phyloP scores from a whole-genome alignment of 2,329 filamentous ascomycete species.

The Aspergillus arachidicola region DNA sequence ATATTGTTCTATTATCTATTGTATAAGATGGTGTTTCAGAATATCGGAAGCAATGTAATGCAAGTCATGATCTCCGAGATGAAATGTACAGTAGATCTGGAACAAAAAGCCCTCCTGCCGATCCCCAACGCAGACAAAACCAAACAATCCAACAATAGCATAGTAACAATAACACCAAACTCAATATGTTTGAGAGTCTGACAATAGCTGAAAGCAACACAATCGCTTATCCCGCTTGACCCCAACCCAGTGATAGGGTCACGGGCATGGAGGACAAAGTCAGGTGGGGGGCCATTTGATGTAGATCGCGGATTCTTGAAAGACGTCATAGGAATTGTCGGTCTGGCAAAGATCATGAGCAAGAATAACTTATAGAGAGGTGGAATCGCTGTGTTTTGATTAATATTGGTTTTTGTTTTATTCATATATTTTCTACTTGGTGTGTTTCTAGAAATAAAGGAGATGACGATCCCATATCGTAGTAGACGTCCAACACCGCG shows the following conservation, averaged over 20 bases:
- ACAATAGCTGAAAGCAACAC: background rate
- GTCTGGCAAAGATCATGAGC: background rate
- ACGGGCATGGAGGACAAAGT: background rate
- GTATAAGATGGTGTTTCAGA: background rate
- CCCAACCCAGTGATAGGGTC: slow-evolving; percentile 2
- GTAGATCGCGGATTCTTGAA: background rate
- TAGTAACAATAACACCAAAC: background rate
- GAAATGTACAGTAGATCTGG: background rate
- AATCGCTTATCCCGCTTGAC: background rate
- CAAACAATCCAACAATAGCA: background rate
- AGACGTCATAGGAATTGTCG: background rate
- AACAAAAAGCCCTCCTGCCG: background rate
- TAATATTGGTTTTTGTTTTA: background rate
- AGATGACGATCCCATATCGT: background rate
- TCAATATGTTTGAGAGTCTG: background rate
- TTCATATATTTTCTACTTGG: background rate
- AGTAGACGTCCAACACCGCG: background rate
- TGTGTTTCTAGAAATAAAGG: background rate
- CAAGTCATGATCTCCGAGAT: background rate
- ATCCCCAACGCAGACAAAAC: background rate
- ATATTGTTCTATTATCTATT: background rate
- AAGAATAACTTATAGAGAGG: background rate
- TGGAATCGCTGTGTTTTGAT: background rate
- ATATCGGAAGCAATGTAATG: background rate
- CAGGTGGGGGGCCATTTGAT: background rate